Base-by-base conservation (phyloP, 352 stramenopile species). In the Pythium rhizo-oryzae region DNA sequence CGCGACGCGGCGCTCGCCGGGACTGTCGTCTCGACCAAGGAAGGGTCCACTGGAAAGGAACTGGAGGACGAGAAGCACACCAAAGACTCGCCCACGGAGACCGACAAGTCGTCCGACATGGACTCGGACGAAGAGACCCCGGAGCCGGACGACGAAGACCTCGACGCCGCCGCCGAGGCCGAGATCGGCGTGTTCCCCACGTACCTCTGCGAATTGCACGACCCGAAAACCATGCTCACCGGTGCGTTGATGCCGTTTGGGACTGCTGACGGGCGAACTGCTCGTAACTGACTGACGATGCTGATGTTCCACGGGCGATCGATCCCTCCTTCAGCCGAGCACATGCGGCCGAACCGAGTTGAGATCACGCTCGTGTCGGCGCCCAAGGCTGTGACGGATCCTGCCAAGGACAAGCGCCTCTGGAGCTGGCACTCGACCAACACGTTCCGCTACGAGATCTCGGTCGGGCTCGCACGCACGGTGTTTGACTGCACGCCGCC, bases 141-240 rank as follows among this genome's bases (percentile, higher is more conserved):
- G 9, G 69, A 84, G 24, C 65, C 53, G 21, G 74, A 76, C 11
- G 59, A 77, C 19, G 65, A 79, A 30, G 66, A 79, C n/a, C 47
- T 72, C 1, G 75, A 82, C 25, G 64, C 59, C 1, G 58, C 44
- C n/a, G 72, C 72, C 8, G 76, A 74, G 19, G 69, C 78, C 1
- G 61, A 75, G 37, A 61, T 78, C n/a, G 65, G 70, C 55, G 30
- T 64, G 7, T 79, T 90, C 53, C 77, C 82, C 11, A 92, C 85
- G 18, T 93, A 92, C 50, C 75, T 93, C 28, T 93, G 85, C 56
- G 82, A 87, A 60, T 72, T 90, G 12, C 85, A 93, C 57, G 85
- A 93, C 70, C 85, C 85, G 8, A 92, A 92, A 56, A 69, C 76
- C 12, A 80, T 93, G 43, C 81, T 93, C 59, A 70, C 84, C 54